Evolutionary conservation across 2,329 filamentous ascomycete genomes (phyloP).

Genomic region (Aspergillus glaucus): DNA sequence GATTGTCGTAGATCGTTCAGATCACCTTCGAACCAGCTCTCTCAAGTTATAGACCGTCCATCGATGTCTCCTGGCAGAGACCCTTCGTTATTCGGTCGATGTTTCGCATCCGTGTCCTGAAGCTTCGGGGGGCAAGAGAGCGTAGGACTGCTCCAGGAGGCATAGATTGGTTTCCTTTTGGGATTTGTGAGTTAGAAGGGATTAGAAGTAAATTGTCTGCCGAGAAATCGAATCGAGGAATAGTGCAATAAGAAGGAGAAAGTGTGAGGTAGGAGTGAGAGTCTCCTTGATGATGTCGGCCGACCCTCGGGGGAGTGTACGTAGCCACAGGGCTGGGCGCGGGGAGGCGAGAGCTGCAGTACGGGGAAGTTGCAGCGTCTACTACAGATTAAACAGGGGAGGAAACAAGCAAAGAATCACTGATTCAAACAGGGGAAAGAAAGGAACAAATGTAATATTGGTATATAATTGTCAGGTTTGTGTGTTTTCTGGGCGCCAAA

Average conservation of each 20-base stretch:
- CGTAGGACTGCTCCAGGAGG: too few relatives aligned
- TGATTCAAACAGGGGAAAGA: too few relatives aligned
- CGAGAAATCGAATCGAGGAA: neutral
- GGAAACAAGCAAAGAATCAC: too few relatives aligned
- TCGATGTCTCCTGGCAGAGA: slow-evolving; percentile 10
- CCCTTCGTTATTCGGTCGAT: slow-evolving; percentile 4
- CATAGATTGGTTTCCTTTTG: too few relatives aligned
- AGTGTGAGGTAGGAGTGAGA: slow-evolving; percentile 2
- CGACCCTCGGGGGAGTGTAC: slow-evolving; percentile 5
- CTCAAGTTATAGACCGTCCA: slow-evolving; percentile 24
- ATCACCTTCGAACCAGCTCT: slow-evolving; percentile 30
- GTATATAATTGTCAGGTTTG: too few relatives aligned
- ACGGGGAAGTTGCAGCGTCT: too few relatives aligned
- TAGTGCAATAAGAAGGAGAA: neutral
- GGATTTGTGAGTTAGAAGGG: too few relatives aligned
- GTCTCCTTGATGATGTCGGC: slow-evolving; percentile 10
- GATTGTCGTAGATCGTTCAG: slow-evolving; percentile 26
- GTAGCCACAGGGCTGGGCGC: neutral
- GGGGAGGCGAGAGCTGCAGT: too few relatives aligned
- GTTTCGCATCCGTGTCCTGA: slow-evolving; percentile 14
- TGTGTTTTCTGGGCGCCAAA: too few relatives aligned
- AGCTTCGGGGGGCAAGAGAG: neutral
- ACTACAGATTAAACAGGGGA: neutral
- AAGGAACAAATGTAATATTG: too few relatives aligned
- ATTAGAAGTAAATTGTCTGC: too few relatives aligned